phyloP scores from a whole-genome alignment of 805 yeast genomes.

The Saccharomycopsis fermentans region DNA sequence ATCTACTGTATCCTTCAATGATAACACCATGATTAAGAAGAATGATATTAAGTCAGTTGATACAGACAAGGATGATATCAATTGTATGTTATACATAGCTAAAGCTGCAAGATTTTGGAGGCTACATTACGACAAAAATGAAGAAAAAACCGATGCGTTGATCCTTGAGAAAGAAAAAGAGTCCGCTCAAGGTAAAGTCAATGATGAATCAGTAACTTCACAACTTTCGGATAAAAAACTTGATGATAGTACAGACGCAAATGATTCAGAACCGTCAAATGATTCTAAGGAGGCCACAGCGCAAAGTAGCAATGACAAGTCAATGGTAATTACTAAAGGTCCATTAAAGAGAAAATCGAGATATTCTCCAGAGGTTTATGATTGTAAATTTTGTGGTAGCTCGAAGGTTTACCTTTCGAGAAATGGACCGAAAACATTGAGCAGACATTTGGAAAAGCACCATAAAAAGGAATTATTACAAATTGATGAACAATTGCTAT shows the following conservation, averaged over 20 bases:
- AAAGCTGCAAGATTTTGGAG: constrained; percentile 14
- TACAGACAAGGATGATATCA: constrained; percentile 4
- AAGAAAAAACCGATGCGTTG: neutral
- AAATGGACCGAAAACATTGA: constrained; percentile 18
- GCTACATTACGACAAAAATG: constrained; percentile 11
- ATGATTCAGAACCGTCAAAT: neutral
- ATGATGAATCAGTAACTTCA: neutral
- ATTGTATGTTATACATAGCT: constrained; percentile 1
- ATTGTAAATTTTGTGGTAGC: constrained; percentile 12
- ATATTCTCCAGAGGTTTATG: constrained; percentile 10
- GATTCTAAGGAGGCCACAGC: neutral
- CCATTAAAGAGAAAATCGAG: neutral
- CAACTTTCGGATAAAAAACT: neutral
- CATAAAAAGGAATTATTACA: constrained; percentile 14
- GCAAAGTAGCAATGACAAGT: neutral
- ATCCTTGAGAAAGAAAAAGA: neutral
- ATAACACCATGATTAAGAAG: neutral
- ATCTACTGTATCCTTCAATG: neutral
- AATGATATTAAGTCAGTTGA: too few relatives aligned
- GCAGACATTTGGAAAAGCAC: constrained; percentile 15
- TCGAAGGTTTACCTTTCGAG: constrained; percentile 13
- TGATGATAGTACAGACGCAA: neutral
- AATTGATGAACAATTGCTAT: neutral
- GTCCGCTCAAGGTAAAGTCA: neutral
- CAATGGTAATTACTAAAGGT: neutral